These are phyloP conservation scores for Ramicandelaber brevisporus DNA, from an alignment of 192 early-diverging fungal species.

Conservation along the genomic window DNA sequence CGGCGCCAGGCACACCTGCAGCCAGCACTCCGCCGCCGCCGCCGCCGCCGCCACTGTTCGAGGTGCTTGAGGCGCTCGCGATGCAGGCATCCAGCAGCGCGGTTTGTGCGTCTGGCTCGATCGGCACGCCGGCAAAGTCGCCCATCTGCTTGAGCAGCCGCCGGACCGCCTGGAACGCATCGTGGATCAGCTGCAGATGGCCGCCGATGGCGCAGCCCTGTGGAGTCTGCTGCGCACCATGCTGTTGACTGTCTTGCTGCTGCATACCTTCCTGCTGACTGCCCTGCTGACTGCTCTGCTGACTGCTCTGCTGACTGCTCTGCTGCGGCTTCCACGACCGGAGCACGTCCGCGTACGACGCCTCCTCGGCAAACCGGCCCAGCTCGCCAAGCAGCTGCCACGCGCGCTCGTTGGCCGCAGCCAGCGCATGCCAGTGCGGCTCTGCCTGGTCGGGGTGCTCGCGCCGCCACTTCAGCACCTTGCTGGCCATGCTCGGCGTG, in stretches of 20 bases:
- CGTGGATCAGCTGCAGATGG: no score
- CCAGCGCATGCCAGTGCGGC: slow-evolving; percentile 20
- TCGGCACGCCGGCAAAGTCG: slow-evolving; percentile 40
- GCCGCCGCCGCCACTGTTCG: no score
- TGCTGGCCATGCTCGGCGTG: slow-evolving; percentile 75
- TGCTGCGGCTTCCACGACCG: no score
- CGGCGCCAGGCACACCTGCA: slow-evolving; percentile 92
- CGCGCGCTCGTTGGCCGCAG: slow-evolving; percentile 23
- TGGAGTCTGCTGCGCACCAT: no score
- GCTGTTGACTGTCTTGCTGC: no score
- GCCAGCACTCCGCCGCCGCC: slow-evolving; percentile 73
- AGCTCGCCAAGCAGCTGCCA: slow-evolving; percentile 25
- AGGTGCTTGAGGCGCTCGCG: no score
- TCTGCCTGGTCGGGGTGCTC: slow-evolving; percentile 26
- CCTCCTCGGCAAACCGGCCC: slow-evolving; percentile 10
- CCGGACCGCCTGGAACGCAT: slow-evolving; percentile 20
- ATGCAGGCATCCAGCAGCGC: slow-evolving; percentile 60
- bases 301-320: no score
- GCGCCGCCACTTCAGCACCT: slow-evolving; percentile 67
- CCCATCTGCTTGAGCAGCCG: slow-evolving; percentile 43
- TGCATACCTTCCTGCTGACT: no score
- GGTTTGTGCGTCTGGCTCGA: slow-evolving; percentile 80
- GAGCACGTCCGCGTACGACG: no score
- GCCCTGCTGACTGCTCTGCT: no score
- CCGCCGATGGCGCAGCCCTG: no score